phyloP scores from a whole-genome alignment of 2,329 filamentous ascomycete species.

The Penicillium psychrosexuale region DNA sequence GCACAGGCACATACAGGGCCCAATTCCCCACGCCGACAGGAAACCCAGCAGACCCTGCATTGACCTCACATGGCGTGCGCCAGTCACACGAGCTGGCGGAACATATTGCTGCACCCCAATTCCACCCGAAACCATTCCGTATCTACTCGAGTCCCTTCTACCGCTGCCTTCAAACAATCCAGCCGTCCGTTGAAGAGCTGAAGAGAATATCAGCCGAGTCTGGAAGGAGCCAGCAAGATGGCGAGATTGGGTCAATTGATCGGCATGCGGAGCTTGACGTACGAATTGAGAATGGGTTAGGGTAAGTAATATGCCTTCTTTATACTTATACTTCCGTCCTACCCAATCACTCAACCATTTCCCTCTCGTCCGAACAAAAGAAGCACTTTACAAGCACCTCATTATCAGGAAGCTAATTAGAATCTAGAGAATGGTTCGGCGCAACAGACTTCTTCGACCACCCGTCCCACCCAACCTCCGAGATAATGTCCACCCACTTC shows the following conservation, averaged over 20 bases:
- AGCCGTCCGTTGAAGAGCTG: slow-evolving; percentile 55
- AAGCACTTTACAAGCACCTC: not conserved
- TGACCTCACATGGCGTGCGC: slow-evolving; percentile 80
- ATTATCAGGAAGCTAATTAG: not conserved
- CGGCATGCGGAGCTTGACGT: slow-evolving; percentile 39
- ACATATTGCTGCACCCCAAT: slow-evolving; percentile 30
- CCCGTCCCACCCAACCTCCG: slow-evolving; percentile 67
- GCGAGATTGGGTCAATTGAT: slow-evolving; percentile 32
- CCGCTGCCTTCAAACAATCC: slow-evolving; percentile 79
- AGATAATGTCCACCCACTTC: slow-evolving; percentile 65
- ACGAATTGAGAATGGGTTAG: slow-evolving; percentile 52
- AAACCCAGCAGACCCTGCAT: slow-evolving; percentile 79
- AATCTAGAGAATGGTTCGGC: slow-evolving; percentile 81
- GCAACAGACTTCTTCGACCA: slow-evolving; percentile 75
- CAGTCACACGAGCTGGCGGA: slow-evolving; percentile 74
- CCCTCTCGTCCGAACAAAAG: not conserved
- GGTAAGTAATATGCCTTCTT: slow-evolving; percentile 36
- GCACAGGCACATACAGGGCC: slow-evolving; percentile 73
- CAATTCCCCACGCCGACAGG: slow-evolving; percentile 77
- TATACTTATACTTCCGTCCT: not conserved
- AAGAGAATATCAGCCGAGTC: slow-evolving; percentile 20
- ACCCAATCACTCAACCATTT: not conserved
- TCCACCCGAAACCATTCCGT: slow-evolving; percentile 44
- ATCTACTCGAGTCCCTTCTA: slow-evolving; percentile 86
- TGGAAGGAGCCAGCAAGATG: slow-evolving; percentile 9